These are phyloP conservation scores for Pulveroboletus sp. DNA, from an alignment of 768 basidiomycete genomes.

Conservation along the genomic window DNA sequence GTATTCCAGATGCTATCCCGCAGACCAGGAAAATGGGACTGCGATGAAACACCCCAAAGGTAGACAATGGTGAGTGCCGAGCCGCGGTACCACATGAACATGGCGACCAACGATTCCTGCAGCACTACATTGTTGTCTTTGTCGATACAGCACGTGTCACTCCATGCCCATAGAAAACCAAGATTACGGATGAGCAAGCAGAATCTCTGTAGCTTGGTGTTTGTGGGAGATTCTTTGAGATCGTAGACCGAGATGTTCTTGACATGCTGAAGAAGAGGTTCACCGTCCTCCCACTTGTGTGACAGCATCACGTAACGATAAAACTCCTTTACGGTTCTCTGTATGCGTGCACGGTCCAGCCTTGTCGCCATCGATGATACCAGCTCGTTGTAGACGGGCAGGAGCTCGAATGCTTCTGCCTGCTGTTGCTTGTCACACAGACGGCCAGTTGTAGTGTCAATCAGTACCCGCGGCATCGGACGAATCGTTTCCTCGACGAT, in stretches of 20 bases:
- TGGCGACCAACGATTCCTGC: background rate
- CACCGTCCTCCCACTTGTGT: background rate
- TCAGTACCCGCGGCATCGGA: background rate
- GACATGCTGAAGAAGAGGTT: background rate
- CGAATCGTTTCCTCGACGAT: background rate
- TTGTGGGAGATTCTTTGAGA: background rate
- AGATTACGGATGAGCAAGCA: background rate
- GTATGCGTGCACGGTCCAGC: background rate
- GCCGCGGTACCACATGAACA: background rate
- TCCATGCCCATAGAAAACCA: background rate
- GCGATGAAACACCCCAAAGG: background rate
- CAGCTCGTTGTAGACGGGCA: background rate
- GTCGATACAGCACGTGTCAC: background rate
- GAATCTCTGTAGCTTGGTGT: background rate
- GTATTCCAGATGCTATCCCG: too few species aligned
- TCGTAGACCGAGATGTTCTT: background rate
- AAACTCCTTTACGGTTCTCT: background rate
- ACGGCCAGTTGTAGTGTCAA: background rate
- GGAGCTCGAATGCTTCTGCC: background rate
- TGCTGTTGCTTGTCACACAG: background rate
- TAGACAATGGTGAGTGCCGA: background rate
- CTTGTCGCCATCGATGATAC: background rate
- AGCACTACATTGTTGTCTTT: background rate
- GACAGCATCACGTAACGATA: background rate
- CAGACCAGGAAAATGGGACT: too few species aligned